These are phyloP conservation scores for Oemleria cerasiformis DNA, from an alignment of 306 rosid genomes.

Conservation along the genomic window DNA sequence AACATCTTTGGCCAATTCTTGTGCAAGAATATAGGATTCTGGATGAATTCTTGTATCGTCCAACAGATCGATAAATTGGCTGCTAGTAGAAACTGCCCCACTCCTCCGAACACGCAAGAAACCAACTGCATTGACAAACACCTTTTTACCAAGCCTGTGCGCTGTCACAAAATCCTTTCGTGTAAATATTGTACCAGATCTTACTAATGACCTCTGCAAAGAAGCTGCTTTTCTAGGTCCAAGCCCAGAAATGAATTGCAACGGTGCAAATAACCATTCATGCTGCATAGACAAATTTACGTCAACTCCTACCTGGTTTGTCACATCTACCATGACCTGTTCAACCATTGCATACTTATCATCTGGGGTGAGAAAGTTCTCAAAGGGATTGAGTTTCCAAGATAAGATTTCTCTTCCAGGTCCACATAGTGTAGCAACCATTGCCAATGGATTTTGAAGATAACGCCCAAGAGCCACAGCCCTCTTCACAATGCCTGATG, in stretches of 20 bases:
- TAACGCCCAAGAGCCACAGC: slow-evolving; percentile 95
- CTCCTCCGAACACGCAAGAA: slow-evolving; percentile 91
- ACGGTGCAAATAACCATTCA: slow-evolving; percentile 90
- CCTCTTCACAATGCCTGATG: slow-evolving; percentile 86
- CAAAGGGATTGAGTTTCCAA: slow-evolving; percentile 78
- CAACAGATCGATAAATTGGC: slow-evolving; percentile 87
- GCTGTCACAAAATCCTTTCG: slow-evolving; percentile 76
- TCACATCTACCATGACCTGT: slow-evolving; percentile 92
- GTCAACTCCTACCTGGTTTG: slow-evolving; percentile 94
- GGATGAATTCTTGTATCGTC: slow-evolving; percentile 99
- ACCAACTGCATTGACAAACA: slow-evolving; percentile 91
- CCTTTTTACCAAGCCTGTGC: slow-evolving; percentile 86
- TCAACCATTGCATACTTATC: slow-evolving; percentile 85
- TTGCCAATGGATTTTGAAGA: slow-evolving; percentile 97
- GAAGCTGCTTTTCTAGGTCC: slow-evolving; percentile 99
- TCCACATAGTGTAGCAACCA: slow-evolving; percentile 93
- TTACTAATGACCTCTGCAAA: slow-evolving; percentile 82
- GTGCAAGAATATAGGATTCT: slow-evolving; percentile 83
- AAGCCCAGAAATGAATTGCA: slow-evolving; percentile 93
- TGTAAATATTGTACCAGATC: slow-evolving; percentile 83
- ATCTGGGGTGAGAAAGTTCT: slow-evolving; percentile 81
- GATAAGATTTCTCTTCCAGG: slow-evolving; percentile 87
- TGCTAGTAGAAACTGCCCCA: slow-evolving; percentile 89
- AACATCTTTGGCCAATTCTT: slow-evolving; percentile 94
- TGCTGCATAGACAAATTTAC: slow-evolving; percentile 83